Evolutionary conservation across 139 green algal species (phyloP).

Genomic region (Astrephomene gubernaculifera): DNA sequence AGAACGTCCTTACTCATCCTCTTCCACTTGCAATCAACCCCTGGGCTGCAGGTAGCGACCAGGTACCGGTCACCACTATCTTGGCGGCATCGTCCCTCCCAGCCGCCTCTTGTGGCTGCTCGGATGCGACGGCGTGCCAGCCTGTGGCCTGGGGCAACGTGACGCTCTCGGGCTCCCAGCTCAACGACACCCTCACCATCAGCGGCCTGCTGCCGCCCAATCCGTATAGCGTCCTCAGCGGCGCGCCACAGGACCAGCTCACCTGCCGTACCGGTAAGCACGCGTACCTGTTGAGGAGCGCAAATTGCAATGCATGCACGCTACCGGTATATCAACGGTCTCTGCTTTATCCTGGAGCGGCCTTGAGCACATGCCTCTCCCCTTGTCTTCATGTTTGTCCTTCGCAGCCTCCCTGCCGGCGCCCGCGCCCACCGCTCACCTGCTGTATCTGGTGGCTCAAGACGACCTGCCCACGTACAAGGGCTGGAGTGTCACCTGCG

Average conservation of each 20-base stretch:
- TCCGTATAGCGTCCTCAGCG: conserved; percentile 43
- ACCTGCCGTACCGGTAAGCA: conserved; percentile 46
- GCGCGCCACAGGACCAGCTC: conserved; percentile 1
- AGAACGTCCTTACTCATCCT: too few species aligned
- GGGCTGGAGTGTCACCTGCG: conserved; percentile 54
- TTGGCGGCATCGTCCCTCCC: conserved; percentile 5
- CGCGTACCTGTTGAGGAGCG: too few species aligned
- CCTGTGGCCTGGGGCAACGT: conserved; percentile 33
- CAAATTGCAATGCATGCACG: too few species aligned
- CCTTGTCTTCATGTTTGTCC: too few species aligned
- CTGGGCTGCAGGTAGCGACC: neutral
- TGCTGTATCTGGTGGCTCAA: conserved; percentile 54
- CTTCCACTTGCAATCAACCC: neutral
- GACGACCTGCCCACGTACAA: conserved; percentile 63
- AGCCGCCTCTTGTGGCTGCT: conserved; percentile 12
- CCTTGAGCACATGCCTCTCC: too few species aligned
- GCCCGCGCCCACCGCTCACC: conserved; percentile 23
- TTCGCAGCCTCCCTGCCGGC: conserved; percentile 18
- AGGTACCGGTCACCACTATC: neutral
- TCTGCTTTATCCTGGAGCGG: too few species aligned
- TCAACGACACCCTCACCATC: conserved; percentile 28
- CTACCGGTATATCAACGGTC: too few species aligned
- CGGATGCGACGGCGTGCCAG: conserved; percentile 18
- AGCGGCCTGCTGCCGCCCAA: conserved; percentile 45
- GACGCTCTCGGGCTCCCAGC: conserved; percentile 3